Evolutionary conservation across 2,329 filamentous ascomycete genomes (phyloP).

Genomic region (Hypoxylon sp.): DNA sequence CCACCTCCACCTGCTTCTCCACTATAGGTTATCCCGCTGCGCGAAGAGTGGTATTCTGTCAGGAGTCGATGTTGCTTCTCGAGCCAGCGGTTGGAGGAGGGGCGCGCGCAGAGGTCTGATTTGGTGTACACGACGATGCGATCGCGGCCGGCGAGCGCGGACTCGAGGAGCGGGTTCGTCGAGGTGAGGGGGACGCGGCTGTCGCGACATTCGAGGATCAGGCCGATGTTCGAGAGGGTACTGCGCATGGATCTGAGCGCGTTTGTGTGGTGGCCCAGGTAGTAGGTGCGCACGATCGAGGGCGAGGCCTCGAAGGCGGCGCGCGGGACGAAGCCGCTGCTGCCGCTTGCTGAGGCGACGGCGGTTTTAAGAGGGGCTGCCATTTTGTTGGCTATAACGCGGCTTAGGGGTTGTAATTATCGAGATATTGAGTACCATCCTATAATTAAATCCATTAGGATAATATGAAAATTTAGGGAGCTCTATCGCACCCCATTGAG

Average conservation of each 20-base stretch:
- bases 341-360: not conserved
- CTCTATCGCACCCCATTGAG: constrained; percentile 22
- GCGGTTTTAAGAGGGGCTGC: constrained; percentile 39
- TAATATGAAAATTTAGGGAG: not conserved
- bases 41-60: constrained; percentile 36
- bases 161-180: constrained; percentile 90
- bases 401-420: constrained; percentile 2
- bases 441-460: constrained; percentile 7
- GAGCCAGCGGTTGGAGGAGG: constrained; percentile 44
- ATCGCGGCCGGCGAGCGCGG: constrained; percentile 78
- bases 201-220: constrained; percentile 95
- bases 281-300: constrained; percentile 90
- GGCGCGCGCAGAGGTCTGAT: constrained; percentile 75
- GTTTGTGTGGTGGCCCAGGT: constrained; percentile 90
- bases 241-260: constrained; percentile 87
- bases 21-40: constrained; percentile 47
- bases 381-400: constrained; percentile 29
- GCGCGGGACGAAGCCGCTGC: constrained; percentile 77
- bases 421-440: constrained; percentile 17
- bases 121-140: constrained; percentile 94
- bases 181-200: constrained; percentile 91
- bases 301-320: constrained; percentile 77
- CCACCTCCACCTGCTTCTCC: not conserved
- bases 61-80: constrained; percentile 43
- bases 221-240: constrained; percentile 83